These are phyloP conservation scores for Rhizopogon rudus DNA, from an alignment of 768 basidiomycete genomes.

Conservation along the genomic window DNA sequence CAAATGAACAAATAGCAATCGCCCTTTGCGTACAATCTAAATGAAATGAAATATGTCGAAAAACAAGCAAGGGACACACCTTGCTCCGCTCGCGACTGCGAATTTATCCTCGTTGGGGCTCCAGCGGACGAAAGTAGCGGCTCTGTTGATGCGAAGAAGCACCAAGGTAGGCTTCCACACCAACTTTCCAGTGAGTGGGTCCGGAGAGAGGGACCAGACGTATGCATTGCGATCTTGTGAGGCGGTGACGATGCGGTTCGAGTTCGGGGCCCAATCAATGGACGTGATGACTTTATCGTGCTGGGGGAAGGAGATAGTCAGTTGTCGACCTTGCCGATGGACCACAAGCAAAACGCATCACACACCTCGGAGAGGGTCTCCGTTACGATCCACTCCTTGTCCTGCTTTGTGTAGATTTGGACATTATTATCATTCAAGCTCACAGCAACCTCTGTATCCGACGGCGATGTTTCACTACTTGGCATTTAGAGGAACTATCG, in stretches of 20 bases:
- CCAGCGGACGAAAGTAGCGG: slow-evolving; percentile 94
- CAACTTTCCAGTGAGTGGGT: slow-evolving; percentile 63
- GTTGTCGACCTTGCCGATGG: not conserved
- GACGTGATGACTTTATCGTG: slow-evolving; percentile 98
- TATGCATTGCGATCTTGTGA: slow-evolving; percentile 99
- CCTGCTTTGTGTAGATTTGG: slow-evolving; percentile 69
- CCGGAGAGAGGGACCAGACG: slow-evolving; percentile 86
- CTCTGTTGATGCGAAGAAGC: slow-evolving; percentile 88
- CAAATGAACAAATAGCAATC: slow-evolving; percentile 95
- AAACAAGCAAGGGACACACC: slow-evolving; percentile 39
- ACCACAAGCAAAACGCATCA: not conserved
- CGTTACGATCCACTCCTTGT: slow-evolving; percentile 60
- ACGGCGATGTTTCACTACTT: not conserved
- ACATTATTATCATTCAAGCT: slow-evolving; percentile 89
- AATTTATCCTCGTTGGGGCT: slow-evolving; percentile 98
- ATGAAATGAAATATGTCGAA: not conserved
- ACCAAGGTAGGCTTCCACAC: slow-evolving; percentile 98
- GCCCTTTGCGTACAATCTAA: slow-evolving; percentile 44
- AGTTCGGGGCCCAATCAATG: slow-evolving; percentile 97
- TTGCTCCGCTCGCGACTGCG: slow-evolving; percentile 94
- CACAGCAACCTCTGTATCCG: slow-evolving; percentile 72
- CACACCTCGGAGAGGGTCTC: slow-evolving; percentile 84
- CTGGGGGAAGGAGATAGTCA: slow-evolving; percentile 35
- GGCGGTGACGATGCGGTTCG: slow-evolving; percentile 96
- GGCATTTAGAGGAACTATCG: not conserved